Conservation (phyloP, 768 basidiomycete species). For the Amanita polypyramis region DNA sequence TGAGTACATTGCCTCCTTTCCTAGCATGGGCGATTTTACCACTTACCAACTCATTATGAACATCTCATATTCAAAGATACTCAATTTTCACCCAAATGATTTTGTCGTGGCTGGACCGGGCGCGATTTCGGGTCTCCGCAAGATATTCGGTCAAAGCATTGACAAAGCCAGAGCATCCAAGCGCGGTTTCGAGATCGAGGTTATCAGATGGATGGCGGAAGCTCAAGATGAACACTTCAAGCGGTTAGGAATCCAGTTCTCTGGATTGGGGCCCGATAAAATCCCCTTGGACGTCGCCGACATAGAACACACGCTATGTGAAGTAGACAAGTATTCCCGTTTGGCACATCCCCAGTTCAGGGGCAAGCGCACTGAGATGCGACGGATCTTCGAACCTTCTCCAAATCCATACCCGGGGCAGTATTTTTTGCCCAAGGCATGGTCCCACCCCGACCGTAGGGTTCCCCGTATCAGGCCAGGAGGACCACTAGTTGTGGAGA, state of each 20-base stretch:
- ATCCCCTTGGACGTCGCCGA: slow-evolving; percentile 57
- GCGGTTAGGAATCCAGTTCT: slow-evolving; percentile 43
- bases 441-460: slow-evolving; percentile 36
- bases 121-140: slow-evolving; percentile 50
- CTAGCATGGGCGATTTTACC: slow-evolving; percentile 66
- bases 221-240: slow-evolving; percentile 52
- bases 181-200: slow-evolving; percentile 37
- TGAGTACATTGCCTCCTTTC: slow-evolving; percentile 47
- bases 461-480: slow-evolving; percentile 30
- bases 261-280: slow-evolving; percentile 35
- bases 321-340: slow-evolving; percentile 70
- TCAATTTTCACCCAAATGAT: slow-evolving; percentile 58
- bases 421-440: slow-evolving; percentile 40
- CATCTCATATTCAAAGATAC: slow-evolving; percentile 43
- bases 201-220: slow-evolving; percentile 54
- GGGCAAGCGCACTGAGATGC: slow-evolving; percentile 29
- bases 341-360: slow-evolving; percentile 37
- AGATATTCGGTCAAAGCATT: slow-evolving; percentile 48
- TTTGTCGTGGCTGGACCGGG: slow-evolving; percentile 66
- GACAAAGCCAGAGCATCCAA: slow-evolving; percentile 18
- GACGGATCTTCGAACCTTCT: slow-evolving; percentile 25
- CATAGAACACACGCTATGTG: slow-evolving; percentile 72
- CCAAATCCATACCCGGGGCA: slow-evolving; percentile 15
- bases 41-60: slow-evolving; percentile 58
- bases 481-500: slow-evolving; percentile 26